Conservation (phyloP, 2,329 filamentous ascomycete genomes). For the Magnaporthiopsis incrustans region DNA sequence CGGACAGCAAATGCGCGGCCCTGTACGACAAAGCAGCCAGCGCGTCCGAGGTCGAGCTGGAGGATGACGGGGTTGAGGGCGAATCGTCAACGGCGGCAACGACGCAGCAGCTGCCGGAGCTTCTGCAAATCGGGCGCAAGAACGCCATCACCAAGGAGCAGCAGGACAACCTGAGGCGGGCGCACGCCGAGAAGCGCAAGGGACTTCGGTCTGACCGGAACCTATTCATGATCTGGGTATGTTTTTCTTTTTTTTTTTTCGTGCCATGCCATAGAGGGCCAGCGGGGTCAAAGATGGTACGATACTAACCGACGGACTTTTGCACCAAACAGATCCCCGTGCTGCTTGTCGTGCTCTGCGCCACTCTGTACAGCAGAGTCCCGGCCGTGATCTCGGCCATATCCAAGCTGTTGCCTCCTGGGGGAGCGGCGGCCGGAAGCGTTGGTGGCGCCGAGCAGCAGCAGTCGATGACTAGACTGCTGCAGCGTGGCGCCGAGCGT, state of each 20-base stretch:
- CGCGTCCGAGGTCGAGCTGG: constrained; percentile 20
- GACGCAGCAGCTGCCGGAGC: constrained; percentile 24
- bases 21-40: constrained; percentile 35
- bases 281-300: not conserved
- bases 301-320: not conserved
- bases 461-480: not conserved
- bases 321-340: constrained; percentile 6
- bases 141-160: constrained; percentile 57
- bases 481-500: not conserved
- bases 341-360: constrained; percentile 6
- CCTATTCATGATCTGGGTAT: constrained; percentile 62
- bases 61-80: constrained; percentile 29
- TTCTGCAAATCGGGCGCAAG: constrained; percentile 55
- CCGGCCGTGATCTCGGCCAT: constrained; percentile 1
- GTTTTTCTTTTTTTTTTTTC: constrained; percentile 14
- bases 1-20: constrained; percentile 48
- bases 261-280: not conserved
- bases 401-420: not conserved
- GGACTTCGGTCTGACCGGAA: constrained; percentile 55
- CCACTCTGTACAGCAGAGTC: constrained; percentile 5
- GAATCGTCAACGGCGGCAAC: constrained; percentile 14
- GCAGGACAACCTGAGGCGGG: constrained; percentile 53
- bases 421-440: not conserved
- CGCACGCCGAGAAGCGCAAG: constrained; percentile 55
- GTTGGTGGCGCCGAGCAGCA: not conserved